phyloP scores from a whole-genome alignment of 305 asterid species.

The Rubia balearica region DNA sequence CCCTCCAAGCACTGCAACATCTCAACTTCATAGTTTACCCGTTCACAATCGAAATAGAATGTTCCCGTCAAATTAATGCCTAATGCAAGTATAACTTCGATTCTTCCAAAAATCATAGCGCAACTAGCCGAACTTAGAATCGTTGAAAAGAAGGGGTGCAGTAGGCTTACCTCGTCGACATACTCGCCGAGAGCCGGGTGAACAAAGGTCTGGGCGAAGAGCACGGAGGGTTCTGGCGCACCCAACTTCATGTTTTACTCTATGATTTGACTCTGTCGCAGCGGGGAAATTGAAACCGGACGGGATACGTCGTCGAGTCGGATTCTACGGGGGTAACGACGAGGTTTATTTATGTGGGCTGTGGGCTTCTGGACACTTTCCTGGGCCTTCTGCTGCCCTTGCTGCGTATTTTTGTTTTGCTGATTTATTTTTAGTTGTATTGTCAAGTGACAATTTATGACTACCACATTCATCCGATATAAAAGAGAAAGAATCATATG shows the following conservation, averaged over 20 bases:
- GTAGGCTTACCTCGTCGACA: conserved; percentile 71
- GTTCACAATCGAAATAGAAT: background rate
- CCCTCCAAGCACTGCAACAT: background rate
- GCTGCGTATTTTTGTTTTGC: background rate
- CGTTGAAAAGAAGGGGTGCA: background rate
- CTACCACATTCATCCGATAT: too few species aligned
- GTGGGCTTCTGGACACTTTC: too few species aligned
- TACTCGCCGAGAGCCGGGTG: conserved; percentile 70
- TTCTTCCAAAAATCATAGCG: background rate
- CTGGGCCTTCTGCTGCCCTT: too few species aligned
- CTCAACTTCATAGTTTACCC: background rate
- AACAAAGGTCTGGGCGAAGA: conserved; percentile 78
- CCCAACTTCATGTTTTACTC: conserved; percentile 38
- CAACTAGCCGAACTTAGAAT: background rate
- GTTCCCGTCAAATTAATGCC: background rate
- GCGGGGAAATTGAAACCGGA: background rate
- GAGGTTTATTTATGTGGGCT: background rate
- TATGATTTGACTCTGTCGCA: background rate
- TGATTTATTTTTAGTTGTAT: too few species aligned
- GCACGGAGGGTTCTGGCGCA: conserved; percentile 84
- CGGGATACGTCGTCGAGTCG: background rate
- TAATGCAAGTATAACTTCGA: too few species aligned
- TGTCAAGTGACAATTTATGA: too few species aligned
- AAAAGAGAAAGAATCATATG: too few species aligned
- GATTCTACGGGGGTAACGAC: background rate